These are phyloP conservation scores for Trichosporon sp. DNA, from an alignment of 1,284 basidiomycete species.

Conservation along the genomic window DNA sequence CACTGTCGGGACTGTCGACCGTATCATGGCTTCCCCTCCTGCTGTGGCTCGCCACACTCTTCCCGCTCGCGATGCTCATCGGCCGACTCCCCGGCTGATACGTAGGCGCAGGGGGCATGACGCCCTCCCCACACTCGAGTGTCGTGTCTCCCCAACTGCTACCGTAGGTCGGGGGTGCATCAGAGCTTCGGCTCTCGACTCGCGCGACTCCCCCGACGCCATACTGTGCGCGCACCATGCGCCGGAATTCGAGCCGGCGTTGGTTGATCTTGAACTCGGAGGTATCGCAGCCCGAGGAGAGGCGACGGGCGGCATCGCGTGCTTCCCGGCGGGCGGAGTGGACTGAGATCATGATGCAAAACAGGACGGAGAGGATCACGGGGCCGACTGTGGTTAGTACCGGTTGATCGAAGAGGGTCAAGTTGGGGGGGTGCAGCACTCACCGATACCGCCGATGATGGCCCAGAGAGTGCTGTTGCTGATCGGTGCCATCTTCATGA, in stretches of 20 bases:
- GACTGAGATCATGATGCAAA: not conserved
- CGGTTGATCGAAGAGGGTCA: not conserved
- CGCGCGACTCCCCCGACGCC: not conserved
- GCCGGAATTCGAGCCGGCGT: not conserved
- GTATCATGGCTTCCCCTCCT: not conserved
- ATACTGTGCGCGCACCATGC: not conserved
- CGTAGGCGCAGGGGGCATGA: not conserved
- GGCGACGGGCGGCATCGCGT: not conserved
- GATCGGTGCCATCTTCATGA: not conserved
- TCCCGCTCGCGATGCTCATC: not conserved
- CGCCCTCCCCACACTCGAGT: not conserved
- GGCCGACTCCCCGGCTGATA: not conserved
- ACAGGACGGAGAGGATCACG: not conserved
- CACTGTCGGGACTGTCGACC: not conserved
- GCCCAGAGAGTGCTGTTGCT: constrained; percentile 6
- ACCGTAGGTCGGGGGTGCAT: not conserved
- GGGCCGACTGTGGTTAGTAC: constrained; percentile 1
- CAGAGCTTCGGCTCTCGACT: not conserved
- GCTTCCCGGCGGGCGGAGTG: not conserved
- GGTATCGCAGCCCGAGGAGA: not conserved
- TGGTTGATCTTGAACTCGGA: not conserved
- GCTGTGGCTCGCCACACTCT: not conserved
- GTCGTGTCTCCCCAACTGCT: not conserved
- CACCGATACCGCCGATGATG: constrained; percentile 15
- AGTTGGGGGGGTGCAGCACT: not conserved